Evolutionary conservation across 2,329 filamentous ascomycete species (phyloP).

Genomic region (Fusarium sp.): DNA sequence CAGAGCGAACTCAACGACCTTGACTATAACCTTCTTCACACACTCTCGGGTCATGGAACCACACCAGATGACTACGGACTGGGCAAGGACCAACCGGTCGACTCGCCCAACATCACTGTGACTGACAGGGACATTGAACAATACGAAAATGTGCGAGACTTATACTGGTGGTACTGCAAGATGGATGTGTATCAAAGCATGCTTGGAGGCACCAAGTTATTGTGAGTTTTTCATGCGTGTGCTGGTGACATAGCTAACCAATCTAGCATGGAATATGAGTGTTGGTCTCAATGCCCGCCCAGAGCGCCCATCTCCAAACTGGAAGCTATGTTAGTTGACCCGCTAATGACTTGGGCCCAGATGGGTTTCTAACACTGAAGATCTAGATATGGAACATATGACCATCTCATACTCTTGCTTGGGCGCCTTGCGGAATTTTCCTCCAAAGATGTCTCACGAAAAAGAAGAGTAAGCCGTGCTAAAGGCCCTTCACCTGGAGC

Average conservation of each 20-base stretch:
- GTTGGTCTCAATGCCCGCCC: slow-evolving; percentile 90
- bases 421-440: slow-evolving; percentile 84
- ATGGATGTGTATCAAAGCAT: slow-evolving; percentile 94
- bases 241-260: slow-evolving; percentile 32
- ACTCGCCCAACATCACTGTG: slow-evolving; percentile 35
- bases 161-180: slow-evolving; percentile 97
- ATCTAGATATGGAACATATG: slow-evolving; percentile 83
- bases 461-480: slow-evolving; percentile 69
- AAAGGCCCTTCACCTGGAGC: slow-evolving; percentile 46
- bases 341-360: too few species aligned
- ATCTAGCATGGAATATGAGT: slow-evolving; percentile 78
- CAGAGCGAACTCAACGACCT: slow-evolving; percentile 51
- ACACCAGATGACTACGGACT: slow-evolving; percentile 54
- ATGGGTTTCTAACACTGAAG: slow-evolving; percentile 41
- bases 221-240: slow-evolving; percentile 69
- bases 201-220: slow-evolving; percentile 83
- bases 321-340: slow-evolving; percentile 73
- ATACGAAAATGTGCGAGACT: slow-evolving; percentile 84
- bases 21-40: slow-evolving; percentile 56
- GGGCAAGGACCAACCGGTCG: slow-evolving; percentile 43
- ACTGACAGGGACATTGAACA: slow-evolving; percentile 77
- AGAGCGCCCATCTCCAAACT: slow-evolving; percentile 81
- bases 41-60: slow-evolving; percentile 56
- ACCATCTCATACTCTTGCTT: slow-evolving; percentile 86
- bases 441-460: slow-evolving; percentile 81